Evolutionary conservation across 108 stramenopile species (phyloP), one percentile per base, ranked within the genome.

Genomic region (Thalassiosira profunda): DNA sequence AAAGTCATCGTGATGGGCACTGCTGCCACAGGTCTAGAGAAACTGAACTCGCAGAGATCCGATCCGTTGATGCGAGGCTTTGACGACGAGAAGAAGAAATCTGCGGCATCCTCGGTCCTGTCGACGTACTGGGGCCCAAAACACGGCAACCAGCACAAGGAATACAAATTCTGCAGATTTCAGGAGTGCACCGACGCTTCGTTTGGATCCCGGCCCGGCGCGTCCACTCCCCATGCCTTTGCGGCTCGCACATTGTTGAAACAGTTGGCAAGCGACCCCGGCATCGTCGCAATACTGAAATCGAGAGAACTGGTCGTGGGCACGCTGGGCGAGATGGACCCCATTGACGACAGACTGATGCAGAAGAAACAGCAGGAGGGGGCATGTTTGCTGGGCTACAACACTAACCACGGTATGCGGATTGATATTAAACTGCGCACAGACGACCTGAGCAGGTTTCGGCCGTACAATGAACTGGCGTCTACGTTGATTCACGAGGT

Each of bases 51-150:
- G 5, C 57, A 67, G 48, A 58, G 74, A 51, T 85, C 83, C 10
- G 92, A 93, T 78, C 92, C 92, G 8, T 61, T 79, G 7, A 89
- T 93, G 43, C 83, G 92, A 15, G 92, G 89, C 2, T 93, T 90
- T 60, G 86, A 82, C 29, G 56, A 81, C 24, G 63, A 41, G 5
- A 38, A 29, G 31, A 43, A 34, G 25, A 63, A 56, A 36, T 9
- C 18, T 25, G 33, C 4, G 28, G 24, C 8, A 15, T 49, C 30
- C 24, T 28, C 24, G 20, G 25, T 31, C 4, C 46, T 12, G 9
- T 47, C 24, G 17, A 24, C 44, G 8, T 59, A 46, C 23, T 76
- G 74, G 75, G 80, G 75, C 31, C 67, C 67, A 18, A 15, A 15
- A 6, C 41, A 58, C 52, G 28, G 18, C 15, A 61, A 53, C 21